These are phyloP conservation scores for Gossypium anomalum DNA, from an alignment of 345 rosid genomes.

Conservation along the genomic window DNA sequence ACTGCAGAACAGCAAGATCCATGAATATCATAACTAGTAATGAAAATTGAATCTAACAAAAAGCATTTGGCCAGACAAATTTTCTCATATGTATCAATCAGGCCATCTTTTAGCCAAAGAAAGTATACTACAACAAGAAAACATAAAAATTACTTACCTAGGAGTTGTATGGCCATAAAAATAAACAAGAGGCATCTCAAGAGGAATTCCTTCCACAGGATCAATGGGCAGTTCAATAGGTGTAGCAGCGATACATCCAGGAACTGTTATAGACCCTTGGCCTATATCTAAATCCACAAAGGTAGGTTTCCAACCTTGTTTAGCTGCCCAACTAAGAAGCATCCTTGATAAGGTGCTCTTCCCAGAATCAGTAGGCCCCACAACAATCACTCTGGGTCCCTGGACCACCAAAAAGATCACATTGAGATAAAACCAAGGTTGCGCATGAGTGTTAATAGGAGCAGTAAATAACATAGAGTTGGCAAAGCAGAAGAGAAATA, in stretches of 20 bases:
- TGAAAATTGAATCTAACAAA: not conserved
- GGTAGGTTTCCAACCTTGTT: constrained; percentile 84
- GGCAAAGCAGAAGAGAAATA: not conserved
- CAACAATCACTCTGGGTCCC: constrained; percentile 91
- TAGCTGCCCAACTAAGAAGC: constrained; percentile 98
- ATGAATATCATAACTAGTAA: not conserved
- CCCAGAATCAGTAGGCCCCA: constrained; percentile 90
- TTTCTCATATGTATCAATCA: not conserved
- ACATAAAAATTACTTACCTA: constrained; percentile 39
- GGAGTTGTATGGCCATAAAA: constrained; percentile 80
- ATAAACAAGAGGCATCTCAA: constrained; percentile 85
- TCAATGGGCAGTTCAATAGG: constrained; percentile 92
- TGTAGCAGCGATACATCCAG: constrained; percentile 86
- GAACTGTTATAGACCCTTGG: constrained; percentile 83
- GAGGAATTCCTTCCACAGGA: constrained; percentile 89
- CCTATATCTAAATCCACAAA: constrained; percentile 90
- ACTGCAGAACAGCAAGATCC: constrained; percentile 35
- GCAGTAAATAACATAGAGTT: not conserved
- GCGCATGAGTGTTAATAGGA: not conserved
- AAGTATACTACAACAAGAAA: not conserved
- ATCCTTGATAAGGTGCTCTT: constrained; percentile 84
- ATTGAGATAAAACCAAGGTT: constrained; percentile 6
- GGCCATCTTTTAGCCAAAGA: not conserved
- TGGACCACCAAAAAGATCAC: constrained; percentile 22
- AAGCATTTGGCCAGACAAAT: not conserved